Evolutionary conservation across 1,284 basidiomycete species (phyloP), one percentile per base, ranked within the genome.

Genomic region (Malassezia brasiliensis): DNA sequence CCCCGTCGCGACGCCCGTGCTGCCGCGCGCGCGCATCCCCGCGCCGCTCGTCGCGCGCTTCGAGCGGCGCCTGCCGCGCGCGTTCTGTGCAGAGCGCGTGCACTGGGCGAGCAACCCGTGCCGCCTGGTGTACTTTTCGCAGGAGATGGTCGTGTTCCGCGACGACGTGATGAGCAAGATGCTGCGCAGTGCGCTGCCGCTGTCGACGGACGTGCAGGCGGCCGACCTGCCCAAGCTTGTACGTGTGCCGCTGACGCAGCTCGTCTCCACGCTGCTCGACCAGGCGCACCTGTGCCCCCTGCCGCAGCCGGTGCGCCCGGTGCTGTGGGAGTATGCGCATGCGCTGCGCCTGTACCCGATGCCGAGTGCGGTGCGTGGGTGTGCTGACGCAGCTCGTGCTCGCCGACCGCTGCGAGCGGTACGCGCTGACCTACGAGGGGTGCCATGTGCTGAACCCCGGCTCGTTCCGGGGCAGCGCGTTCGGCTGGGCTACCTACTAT

Each of bases 361-460:
- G 73, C 94, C 94, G 0, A 93, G 90, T 2, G 82, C 86, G 2
- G 86, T 96, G 68, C 73, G 84, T 75, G 9, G 6, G 11, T 28
- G 9, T 35, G 15, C 34, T 41, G 30, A 46, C 35, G 6, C 32
- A 93, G 89, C 79, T 96, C 20, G 81, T 98, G n/a, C 80, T 99
- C 11, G 94, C 94, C 1, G 94, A 99, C 77, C 90, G 86, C 75
- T 96, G 94, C 74, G 91, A 96, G 70, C 82, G 87, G 35, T 99
- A 88, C 75, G 90, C 94, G 68, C 80, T 96, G 63, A 98, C 91
- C 1, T 99, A 99, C 72, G 91, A 93, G 50, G 90, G 89, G 6
- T 98, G 94, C 70, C 93, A 96, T 76, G 94, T 98, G 30, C 90
- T 98, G 79, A 99, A 98, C 75, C 94, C 94, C 0, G 93, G 94